A percentile compares a stretch with the other conserved stretches of the same genome.
Evolutionary conservation across 441 rosid genomes (phyloP).

Genomic region (Theobroma grandiflorum): DNA sequence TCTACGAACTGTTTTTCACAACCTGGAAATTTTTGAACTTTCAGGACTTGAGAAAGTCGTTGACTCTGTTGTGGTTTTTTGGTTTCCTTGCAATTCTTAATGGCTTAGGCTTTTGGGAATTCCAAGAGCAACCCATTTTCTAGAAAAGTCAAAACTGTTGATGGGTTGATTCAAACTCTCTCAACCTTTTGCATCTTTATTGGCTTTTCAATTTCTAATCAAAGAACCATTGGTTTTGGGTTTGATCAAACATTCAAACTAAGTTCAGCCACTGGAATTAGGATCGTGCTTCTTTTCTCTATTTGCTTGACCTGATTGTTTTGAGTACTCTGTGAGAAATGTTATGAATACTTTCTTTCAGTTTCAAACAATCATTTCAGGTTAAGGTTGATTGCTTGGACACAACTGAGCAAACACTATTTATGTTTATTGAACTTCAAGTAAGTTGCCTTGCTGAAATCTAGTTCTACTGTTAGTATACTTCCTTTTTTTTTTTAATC

Average conservation of each 20-base stretch:
- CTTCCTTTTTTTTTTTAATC: neutral
- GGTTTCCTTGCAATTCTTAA: slow-evolving; percentile 1
- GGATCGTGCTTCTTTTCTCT: neutral
- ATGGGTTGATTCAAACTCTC: slow-evolving; percentile 4
- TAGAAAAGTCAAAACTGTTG: slow-evolving; percentile 4
- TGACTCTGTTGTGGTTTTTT: neutral
- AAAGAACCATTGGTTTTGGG: neutral
- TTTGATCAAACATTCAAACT: neutral
- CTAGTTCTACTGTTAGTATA: neutral
- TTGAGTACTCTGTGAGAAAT: slow-evolving; percentile 20
- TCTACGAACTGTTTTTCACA: slow-evolving; percentile 23
- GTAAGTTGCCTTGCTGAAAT: neutral
- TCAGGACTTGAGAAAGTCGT: neutral
- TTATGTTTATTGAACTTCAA: slow-evolving; percentile 14
- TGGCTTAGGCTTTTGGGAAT: slow-evolving; percentile 1
- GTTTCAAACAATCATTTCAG: slow-evolving; percentile 24
- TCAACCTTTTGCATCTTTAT: neutral
- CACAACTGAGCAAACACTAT: neutral
- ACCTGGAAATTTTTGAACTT: slow-evolving; percentile 18
- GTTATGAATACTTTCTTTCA: neutral
- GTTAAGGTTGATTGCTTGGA: slow-evolving; percentile 5
- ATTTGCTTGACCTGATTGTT: slow-evolving; percentile 17
- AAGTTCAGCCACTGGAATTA: neutral
- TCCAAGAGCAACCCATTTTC: neutral
- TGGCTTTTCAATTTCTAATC: neutral